phyloP scores from a whole-genome alignment of 2,329 filamentous ascomycete species.

The Phaeosphaeria sp. region DNA sequence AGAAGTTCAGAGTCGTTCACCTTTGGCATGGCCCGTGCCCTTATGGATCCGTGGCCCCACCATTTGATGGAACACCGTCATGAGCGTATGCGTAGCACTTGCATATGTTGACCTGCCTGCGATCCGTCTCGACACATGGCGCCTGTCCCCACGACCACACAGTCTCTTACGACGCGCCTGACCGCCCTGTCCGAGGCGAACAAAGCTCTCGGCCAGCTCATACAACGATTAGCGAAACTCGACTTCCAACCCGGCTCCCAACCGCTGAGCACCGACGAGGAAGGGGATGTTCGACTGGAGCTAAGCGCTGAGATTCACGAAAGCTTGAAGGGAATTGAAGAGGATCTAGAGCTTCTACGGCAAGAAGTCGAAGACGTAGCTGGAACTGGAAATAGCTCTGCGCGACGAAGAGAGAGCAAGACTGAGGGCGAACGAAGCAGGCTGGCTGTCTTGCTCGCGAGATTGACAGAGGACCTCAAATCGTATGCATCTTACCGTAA shows the following conservation, averaged over 20 bases:
- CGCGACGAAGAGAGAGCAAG: constrained; percentile 56
- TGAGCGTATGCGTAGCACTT: constrained; percentile 11
- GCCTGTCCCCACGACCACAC: constrained; percentile 41
- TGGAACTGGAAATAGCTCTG: constrained; percentile 43
- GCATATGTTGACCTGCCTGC: constrained; percentile 9
- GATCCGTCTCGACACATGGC: constrained; percentile 28
- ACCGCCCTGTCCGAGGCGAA: constrained; percentile 61
- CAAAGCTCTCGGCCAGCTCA: constrained; percentile 60
- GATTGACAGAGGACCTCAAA: constrained; percentile 73
- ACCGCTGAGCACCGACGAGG: constrained; percentile 61
- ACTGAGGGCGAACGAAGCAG: constrained; percentile 69
- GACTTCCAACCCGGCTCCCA: constrained; percentile 68
- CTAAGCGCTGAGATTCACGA: constrained; percentile 82
- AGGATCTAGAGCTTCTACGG: constrained; percentile 79
- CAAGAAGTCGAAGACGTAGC: constrained; percentile 79
- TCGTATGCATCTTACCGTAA: constrained; percentile 59
- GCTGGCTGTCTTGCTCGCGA: constrained; percentile 69
- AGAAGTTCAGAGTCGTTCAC: neutral
- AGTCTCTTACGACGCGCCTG: constrained; percentile 56
- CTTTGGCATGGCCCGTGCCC: constrained; percentile 27
- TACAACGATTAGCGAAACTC: constrained; percentile 64
- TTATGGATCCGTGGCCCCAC: constrained; percentile 20
- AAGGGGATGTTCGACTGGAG: constrained; percentile 72
- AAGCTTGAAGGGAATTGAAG: constrained; percentile 76
- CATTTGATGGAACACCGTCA: constrained; percentile 20